Percentiles rank a stretch among this genome's conserved stretches.
phyloP scores from a whole-genome alignment of 1,284 basidiomycete genomes.

The Marasmius tenuissimus region DNA sequence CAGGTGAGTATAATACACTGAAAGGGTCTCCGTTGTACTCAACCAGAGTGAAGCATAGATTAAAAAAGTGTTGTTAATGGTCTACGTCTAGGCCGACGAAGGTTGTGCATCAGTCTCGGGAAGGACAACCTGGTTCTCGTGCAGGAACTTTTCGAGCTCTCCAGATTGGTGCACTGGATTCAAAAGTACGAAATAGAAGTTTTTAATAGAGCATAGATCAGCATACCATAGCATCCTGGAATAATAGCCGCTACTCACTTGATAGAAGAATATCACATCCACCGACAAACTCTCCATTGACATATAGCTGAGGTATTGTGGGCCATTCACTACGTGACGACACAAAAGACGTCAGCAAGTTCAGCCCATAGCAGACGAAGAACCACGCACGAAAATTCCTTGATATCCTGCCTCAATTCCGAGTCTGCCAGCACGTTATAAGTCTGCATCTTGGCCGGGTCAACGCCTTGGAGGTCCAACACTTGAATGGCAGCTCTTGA shows the following conservation, averaged over 20 bases:
- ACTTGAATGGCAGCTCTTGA: constrained; percentile 92
- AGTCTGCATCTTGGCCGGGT: constrained; percentile 77
- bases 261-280: constrained; percentile 94
- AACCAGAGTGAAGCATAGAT: not conserved
- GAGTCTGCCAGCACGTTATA: constrained; percentile 90
- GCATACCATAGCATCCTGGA: not conserved
- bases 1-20: constrained; percentile 7
- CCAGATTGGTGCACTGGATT: constrained; percentile 91
- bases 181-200: not conserved
- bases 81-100: not conserved
- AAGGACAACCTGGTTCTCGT: constrained; percentile 68
- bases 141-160: constrained; percentile 85
- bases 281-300: constrained; percentile 94
- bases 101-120: not conserved
- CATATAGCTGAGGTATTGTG: constrained; percentile 94
- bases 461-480: constrained; percentile 86
- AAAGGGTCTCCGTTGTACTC: not conserved
- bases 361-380: not conserved
- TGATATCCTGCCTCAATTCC: constrained; percentile 84
- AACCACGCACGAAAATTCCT: constrained; percentile 88
- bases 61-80: not conserved
- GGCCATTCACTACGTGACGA: constrained; percentile 82
- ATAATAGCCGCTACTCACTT: constrained; percentile 59
- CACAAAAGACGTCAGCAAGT: not conserved
- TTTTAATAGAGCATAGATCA: not conserved